phyloP scores from a whole-genome alignment of 2,329 filamentous ascomycete genomes.

The Scedosporium dehoogii region DNA sequence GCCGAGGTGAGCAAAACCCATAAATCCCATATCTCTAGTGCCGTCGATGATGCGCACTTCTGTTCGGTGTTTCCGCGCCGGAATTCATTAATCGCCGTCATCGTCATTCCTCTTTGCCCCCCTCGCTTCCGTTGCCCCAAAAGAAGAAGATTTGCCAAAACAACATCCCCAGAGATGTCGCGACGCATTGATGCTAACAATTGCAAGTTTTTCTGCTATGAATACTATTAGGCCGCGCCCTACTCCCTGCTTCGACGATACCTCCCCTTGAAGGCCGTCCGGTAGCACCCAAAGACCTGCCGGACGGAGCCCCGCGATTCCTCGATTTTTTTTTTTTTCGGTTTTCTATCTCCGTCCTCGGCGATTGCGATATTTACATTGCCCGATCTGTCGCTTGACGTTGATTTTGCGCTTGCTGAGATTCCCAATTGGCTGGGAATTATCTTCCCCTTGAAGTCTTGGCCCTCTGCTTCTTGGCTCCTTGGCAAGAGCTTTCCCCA shows the following conservation, averaged over 20 bases:
- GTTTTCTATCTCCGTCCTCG: neutral
- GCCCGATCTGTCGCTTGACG: neutral
- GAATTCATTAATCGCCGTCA: no score
- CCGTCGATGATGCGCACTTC: no score
- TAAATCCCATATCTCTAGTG: no score
- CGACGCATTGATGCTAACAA: neutral
- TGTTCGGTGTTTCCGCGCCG: no score
- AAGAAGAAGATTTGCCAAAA: no score
- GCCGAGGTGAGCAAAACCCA: no score
- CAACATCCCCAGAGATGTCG: neutral
- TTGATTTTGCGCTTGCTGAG: neutral
- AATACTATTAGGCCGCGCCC: neutral
- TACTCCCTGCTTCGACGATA: neutral
- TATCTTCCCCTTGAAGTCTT: neutral
- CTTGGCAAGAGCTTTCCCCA: neutral
- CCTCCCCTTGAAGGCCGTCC: neutral
- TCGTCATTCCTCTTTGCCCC: no score
- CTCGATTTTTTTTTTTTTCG: neutral
- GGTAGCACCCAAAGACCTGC: neutral
- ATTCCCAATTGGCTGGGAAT: neutral
- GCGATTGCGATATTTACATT: neutral
- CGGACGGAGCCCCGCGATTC: neutral
- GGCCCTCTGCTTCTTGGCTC: neutral
- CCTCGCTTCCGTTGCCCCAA: no score
- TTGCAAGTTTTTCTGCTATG: neutral